Evolutionary conservation across 257 asterid genomes (phyloP).

Genomic region (Pogostemon cablin): DNA sequence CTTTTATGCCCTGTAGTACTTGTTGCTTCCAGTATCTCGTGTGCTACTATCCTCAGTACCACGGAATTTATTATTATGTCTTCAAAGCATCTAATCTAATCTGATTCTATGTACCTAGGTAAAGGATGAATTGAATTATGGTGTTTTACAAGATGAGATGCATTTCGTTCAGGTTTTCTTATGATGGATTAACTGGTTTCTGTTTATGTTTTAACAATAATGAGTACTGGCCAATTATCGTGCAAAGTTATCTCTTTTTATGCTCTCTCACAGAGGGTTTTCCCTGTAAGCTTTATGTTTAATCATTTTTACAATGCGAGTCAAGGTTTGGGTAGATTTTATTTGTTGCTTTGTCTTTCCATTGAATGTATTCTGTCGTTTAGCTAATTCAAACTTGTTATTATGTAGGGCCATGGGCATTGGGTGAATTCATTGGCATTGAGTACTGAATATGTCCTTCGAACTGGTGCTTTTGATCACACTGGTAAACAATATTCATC

Average conservation of each 20-base stretch:
- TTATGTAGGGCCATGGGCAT: conserved; percentile 90
- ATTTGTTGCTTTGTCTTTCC: conserved; percentile 24
- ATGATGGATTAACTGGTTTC: conserved; percentile 20
- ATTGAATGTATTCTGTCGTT: conserved; percentile 23
- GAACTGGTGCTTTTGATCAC: conserved; percentile 96
- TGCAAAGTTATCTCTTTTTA: conserved; percentile 3
- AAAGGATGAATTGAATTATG: not conserved
- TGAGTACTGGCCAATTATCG: not conserved
- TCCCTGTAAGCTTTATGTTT: not conserved
- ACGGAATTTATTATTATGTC: not conserved
- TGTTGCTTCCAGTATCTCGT: not conserved
- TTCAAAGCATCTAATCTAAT: conserved; percentile 1
- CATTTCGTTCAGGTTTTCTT: not conserved
- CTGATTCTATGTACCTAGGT: conserved; percentile 2
- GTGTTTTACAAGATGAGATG: not conserved
- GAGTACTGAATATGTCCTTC: conserved; percentile 93
- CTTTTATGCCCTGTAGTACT: not conserved
- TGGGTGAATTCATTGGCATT: conserved; percentile 97
- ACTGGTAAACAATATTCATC: conserved; percentile 66
- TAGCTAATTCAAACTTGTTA: conserved; percentile 17
- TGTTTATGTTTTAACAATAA: conserved; percentile 5
- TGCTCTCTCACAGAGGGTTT: not conserved
- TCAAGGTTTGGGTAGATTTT: not conserved
- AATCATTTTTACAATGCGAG: conserved; percentile 20
- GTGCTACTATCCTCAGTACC: not conserved